These are phyloP conservation scores for Talaromyces atroroseus DNA, from an alignment of 2,329 filamentous ascomycete genomes.

Conservation along the genomic window DNA sequence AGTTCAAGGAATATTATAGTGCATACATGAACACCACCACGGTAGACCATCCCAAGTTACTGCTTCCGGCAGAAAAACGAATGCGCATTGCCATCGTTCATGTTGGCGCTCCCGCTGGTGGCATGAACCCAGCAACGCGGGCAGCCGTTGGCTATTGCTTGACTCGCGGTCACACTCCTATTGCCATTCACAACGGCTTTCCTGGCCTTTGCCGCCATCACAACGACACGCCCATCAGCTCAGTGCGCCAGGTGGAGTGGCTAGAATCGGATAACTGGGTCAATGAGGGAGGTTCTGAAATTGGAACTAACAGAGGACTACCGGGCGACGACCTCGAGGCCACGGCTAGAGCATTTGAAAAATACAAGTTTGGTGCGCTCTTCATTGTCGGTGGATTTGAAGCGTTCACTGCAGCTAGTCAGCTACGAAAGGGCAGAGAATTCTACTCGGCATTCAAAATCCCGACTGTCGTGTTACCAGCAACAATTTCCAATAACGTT, in stretches of 20 bases:
- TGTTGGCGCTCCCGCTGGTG: slow-evolving; percentile 90
- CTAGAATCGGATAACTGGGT: slow-evolving; percentile 93
- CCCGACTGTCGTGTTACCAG: slow-evolving; percentile 82
- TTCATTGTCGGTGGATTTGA: slow-evolving; percentile 95
- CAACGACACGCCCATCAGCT: slow-evolving; percentile 70
- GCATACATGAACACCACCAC: slow-evolving; percentile 89
- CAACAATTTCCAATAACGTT: slow-evolving; percentile 98
- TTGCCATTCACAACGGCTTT: slow-evolving; percentile 96
- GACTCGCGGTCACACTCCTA: slow-evolving; percentile 81
- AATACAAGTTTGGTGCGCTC: slow-evolving; percentile 83
- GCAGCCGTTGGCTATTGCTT: slow-evolving; percentile 91
- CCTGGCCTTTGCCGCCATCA: slow-evolving; percentile 90
- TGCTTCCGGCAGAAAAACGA: slow-evolving; percentile 67
- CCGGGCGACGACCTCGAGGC: slow-evolving; percentile 80
- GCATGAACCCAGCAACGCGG: slow-evolving; percentile 95
- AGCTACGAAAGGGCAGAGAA: slow-evolving; percentile 73
- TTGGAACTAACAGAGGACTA: slow-evolving; percentile 92
- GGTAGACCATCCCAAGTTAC: slow-evolving; percentile 64
- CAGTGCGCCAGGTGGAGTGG: slow-evolving; percentile 84
- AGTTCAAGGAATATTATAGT: slow-evolving; percentile 87
- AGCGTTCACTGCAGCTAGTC: slow-evolving; percentile 85
- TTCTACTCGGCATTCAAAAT: slow-evolving; percentile 84
- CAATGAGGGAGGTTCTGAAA: slow-evolving; percentile 93
- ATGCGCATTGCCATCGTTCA: slow-evolving; percentile 96
- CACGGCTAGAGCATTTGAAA: slow-evolving; percentile 75